Evolutionary conservation across 1,284 basidiomycete genomes (phyloP), one percentile per base, ranked within the genome.

Genomic region (Pisolithus thermaeus): DNA sequence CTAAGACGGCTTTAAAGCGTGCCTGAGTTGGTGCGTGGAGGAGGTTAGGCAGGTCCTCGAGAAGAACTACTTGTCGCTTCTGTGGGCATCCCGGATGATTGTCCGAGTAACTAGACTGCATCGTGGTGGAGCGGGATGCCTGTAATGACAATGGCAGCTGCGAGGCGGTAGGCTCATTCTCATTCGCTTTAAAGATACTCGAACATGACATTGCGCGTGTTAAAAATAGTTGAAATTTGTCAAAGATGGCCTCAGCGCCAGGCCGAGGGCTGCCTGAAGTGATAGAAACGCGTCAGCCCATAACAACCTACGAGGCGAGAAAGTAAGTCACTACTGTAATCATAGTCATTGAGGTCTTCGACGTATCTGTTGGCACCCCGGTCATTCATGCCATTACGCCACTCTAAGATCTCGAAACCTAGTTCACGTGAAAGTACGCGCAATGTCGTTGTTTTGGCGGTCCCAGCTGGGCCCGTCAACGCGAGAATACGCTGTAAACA

Each of bases 11-110:
- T 58, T 97, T 92, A 61, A 98, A 95, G 1, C 81, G 78, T 3
- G 76, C 69, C 56, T 87, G 85, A 0, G 90, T 95, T 3, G 77
- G 71, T 1, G 77, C 68, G 62, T 95, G 89, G 4, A 90, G 72
- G 40, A 98, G 78, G 63, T 98, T 97, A 0, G 96, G 96, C 3
- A 98, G 76, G 54, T 97, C 92, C 66, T 97, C 94, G 7, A 99
- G 74, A 7, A 99, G 80, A 47, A 99, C 80, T 4, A 96, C 62
- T 45, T 80, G 79, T 7, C 73, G 72, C 43, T 68, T 73, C 1
- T 54, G 38, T 11, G 52, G 27, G 41, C 23, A 43, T 35, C 32
- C 48, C 55, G 22, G 23, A 54, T 23, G 30, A 14, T 5, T 27
- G 7, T 18, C 16, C 18, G 41, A 53, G 16, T 43, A 30, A 32